Percentiles rank a stretch among this genome's conserved stretches.
Conservation (phyloP, 1,284 basidiomycete species). For the Peniophora sp. region DNA sequence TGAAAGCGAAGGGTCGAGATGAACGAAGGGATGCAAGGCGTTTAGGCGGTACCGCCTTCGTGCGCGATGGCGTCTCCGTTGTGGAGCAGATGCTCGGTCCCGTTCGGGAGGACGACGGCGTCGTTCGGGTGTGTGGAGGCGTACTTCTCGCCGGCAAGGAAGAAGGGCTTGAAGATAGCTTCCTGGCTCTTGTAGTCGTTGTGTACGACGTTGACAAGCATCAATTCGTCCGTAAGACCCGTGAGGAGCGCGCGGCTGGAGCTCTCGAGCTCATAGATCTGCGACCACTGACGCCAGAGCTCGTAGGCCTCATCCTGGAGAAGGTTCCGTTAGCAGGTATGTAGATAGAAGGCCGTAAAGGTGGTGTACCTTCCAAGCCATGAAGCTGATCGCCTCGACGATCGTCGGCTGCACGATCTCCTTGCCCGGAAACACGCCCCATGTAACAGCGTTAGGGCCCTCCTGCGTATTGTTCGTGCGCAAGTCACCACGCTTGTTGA, state of each 20-base stretch:
- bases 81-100: constrained; percentile 12
- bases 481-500: constrained; percentile 88
- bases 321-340: constrained; percentile 2
- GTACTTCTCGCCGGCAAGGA: constrained; percentile 61
- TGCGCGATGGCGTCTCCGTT: constrained; percentile 8
- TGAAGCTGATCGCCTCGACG: constrained; percentile 94
- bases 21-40: neutral
- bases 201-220: constrained; percentile 96
- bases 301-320: constrained; percentile 92
- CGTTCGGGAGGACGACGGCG: neutral
- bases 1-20: neutral
- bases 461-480: constrained; percentile 89
- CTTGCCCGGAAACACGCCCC: constrained; percentile 98
- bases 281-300: constrained; percentile 91
- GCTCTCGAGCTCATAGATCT: constrained; percentile 78
- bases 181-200: constrained; percentile 88
- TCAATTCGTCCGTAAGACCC: constrained; percentile 73
- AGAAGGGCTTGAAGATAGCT: constrained; percentile 86
- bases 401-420: constrained; percentile 98
- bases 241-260: constrained; percentile 72
- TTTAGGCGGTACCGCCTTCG: too few species aligned
- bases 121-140: constrained; percentile 26
- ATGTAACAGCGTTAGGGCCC: constrained; percentile 97
- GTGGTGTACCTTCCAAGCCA: constrained; percentile 84
- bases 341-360: constrained; percentile 3